These are phyloP conservation scores for Quercus lobata DNA, from an alignment of 331 rosid species.

Conservation along the genomic window DNA sequence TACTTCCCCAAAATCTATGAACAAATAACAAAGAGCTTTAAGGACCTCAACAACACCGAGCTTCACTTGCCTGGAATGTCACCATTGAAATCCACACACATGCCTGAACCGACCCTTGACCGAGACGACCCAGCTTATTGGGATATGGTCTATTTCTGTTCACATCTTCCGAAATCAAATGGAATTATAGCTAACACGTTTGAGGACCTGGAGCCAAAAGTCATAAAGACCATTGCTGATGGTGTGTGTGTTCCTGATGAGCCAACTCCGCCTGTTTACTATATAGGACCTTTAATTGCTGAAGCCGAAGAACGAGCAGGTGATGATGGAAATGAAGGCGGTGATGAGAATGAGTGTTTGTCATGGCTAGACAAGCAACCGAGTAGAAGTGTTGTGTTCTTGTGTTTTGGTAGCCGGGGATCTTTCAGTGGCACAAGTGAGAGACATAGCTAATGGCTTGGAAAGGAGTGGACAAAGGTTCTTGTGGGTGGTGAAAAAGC, in stretches of 20 bases:
- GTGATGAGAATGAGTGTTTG: slow-evolving; percentile 17
- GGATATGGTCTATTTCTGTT: slow-evolving; percentile 32
- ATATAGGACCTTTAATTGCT: slow-evolving; percentile 44
- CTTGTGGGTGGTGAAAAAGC: slow-evolving; percentile 56
- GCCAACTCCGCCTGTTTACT: slow-evolving; percentile 27
- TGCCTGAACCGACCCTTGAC: slow-evolving; percentile 32
- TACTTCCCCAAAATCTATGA: slow-evolving; percentile 31
- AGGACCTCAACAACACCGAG: slow-evolving; percentile 20
- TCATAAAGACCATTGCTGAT: slow-evolving; percentile 21
- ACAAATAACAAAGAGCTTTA: slow-evolving; percentile 14
- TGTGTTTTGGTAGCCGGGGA: slow-evolving; percentile 65
- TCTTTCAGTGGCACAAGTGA: slow-evolving; percentile 32
- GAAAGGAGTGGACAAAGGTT: slow-evolving; percentile 53
- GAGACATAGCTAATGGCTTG: slow-evolving; percentile 48
- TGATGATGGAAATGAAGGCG: background rate
- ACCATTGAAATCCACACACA: slow-evolving; percentile 22
- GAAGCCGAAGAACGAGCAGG: slow-evolving; percentile 1
- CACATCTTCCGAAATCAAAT: slow-evolving; percentile 15
- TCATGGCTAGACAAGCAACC: slow-evolving; percentile 55
- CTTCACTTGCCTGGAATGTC: slow-evolving; percentile 36
- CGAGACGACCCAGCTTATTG: slow-evolving; percentile 35
- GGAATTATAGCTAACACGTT: slow-evolving; percentile 50
- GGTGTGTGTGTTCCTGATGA: slow-evolving; percentile 38
- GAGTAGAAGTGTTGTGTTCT: slow-evolving; percentile 38
- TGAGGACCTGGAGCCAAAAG: slow-evolving; percentile 27